Percentiles rank a stretch among this genome's conserved stretches.
Evolutionary conservation across 345 rosid genomes (phyloP).

Genomic region (Carallia brachiata): DNA sequence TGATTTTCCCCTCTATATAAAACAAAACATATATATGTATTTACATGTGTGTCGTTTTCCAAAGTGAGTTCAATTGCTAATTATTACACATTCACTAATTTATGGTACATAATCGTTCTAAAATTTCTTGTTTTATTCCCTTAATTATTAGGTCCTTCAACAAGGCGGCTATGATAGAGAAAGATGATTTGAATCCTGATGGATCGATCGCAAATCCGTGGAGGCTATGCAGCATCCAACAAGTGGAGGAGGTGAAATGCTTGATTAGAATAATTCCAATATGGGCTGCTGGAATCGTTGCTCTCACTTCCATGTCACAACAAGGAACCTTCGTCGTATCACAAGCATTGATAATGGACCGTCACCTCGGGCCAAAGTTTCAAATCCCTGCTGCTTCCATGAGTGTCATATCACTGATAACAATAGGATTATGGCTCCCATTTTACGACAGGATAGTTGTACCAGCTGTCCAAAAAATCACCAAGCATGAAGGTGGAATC

Average conservation of each 20-base stretch:
- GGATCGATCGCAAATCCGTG: slow-evolving; percentile 34
- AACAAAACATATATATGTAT: too few relatives aligned
- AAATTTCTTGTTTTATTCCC: neutral
- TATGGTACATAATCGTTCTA: neutral
- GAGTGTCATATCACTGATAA: slow-evolving; percentile 8
- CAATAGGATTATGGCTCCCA: slow-evolving; percentile 28
- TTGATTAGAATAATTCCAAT: slow-evolving; percentile 18
- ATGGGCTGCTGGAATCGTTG: slow-evolving; percentile 20
- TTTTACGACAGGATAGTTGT: slow-evolving; percentile 25
- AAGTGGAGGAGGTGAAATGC: slow-evolving; percentile 28
- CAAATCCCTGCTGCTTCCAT: slow-evolving; percentile 25
- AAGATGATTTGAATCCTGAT: slow-evolving; percentile 45
- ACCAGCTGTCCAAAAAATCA: slow-evolving; percentile 17
- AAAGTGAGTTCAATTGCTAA: too few relatives aligned
- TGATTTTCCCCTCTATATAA: too few relatives aligned
- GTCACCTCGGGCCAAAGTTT: slow-evolving; percentile 21
- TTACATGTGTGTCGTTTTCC: too few relatives aligned
- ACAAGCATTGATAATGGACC: slow-evolving; percentile 27
- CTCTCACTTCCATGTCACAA: slow-evolving; percentile 17
- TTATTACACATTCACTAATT: too few relatives aligned
- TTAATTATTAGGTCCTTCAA: slow-evolving; percentile 46
- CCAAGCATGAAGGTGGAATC: slow-evolving; percentile 22
- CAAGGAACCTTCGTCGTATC: slow-evolving; percentile 26
- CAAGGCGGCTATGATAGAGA: slow-evolving; percentile 54
- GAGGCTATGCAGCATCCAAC: slow-evolving; percentile 21